phyloP scores from a whole-genome alignment of 2,329 filamentous ascomycete genomes.

The Scleromitrula shiraiana region DNA sequence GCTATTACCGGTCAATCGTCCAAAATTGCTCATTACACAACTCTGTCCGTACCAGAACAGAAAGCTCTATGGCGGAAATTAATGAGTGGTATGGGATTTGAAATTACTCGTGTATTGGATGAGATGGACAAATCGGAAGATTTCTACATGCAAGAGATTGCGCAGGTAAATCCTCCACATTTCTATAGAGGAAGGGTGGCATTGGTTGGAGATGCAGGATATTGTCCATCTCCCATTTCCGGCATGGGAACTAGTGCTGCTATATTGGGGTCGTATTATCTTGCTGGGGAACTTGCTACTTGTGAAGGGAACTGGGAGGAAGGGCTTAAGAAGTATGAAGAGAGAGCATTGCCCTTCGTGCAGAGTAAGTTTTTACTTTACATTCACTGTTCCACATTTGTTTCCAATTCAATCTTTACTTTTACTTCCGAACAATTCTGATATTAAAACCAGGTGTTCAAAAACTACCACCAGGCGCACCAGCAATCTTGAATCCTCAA shows the following conservation, averaged over 20 bases:
- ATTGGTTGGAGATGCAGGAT: constrained; percentile 47
- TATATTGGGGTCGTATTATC: constrained; percentile 37
- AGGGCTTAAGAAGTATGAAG: background rate
- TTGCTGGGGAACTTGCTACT: constrained; percentile 37
- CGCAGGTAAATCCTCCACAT: constrained; percentile 34
- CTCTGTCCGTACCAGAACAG: background rate
- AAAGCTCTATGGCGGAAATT: background rate
- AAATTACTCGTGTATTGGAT: constrained; percentile 32
- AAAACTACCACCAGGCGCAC: constrained; percentile 1
- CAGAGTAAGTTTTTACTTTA: background rate
- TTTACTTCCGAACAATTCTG: too few species aligned
- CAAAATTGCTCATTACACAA: background rate
- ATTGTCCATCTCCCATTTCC: constrained; percentile 28
- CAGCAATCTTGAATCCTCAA: background rate
- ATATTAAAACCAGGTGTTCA: background rate
- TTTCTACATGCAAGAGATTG: constrained; percentile 35
- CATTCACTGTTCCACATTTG: too few species aligned
- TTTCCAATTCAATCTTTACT: background rate
- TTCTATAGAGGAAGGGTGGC: constrained; percentile 34
- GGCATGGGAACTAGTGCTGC: constrained; percentile 36
- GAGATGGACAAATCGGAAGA: constrained; percentile 31
- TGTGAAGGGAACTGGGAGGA: constrained; percentile 1
- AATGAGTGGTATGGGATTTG: constrained; percentile 32
- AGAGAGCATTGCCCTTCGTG: background rate
- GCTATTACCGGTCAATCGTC: background rate